These are phyloP conservation scores for Aureobasidium sp. DNA, from an alignment of 2,329 filamentous ascomycete species.

Conservation along the genomic window DNA sequence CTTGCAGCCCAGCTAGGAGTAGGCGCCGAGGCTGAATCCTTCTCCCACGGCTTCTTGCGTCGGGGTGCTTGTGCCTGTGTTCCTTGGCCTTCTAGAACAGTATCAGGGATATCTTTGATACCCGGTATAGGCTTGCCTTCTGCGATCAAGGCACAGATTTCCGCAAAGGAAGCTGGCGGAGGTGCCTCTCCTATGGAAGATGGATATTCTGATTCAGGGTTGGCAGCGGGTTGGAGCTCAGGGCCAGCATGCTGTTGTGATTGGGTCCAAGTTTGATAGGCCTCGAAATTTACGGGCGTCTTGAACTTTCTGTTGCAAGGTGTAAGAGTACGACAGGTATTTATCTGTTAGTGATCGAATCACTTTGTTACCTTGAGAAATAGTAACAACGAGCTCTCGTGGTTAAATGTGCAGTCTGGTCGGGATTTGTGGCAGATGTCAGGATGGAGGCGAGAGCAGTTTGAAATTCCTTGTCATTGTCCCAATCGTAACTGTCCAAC, in stretches of 20 bases:
- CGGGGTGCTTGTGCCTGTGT: slow-evolving; percentile 46
- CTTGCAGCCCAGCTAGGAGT: slow-evolving; percentile 13
- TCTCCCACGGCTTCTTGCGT: slow-evolving; percentile 76
- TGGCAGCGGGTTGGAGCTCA: neutral
- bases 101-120: slow-evolving; percentile 79
- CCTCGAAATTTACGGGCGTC: slow-evolving; percentile 54
- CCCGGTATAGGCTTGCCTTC: slow-evolving; percentile 77
- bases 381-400: slow-evolving; percentile 65
- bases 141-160: slow-evolving; percentile 79
- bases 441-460: slow-evolving; percentile 60
- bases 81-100: slow-evolving; percentile 64
- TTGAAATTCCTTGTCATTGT: slow-evolving; percentile 61
- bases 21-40: slow-evolving; percentile 30
- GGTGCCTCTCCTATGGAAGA: slow-evolving; percentile 45
- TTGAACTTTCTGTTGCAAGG: slow-evolving; percentile 33
- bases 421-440: slow-evolving; percentile 48
- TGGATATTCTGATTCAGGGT: slow-evolving; percentile 12
- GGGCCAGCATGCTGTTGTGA: slow-evolving; percentile 2
- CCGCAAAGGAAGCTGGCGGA: slow-evolving; percentile 76
- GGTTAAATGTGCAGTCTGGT: slow-evolving; percentile 51
- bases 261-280: slow-evolving; percentile 59
- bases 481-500: slow-evolving; percentile 62
- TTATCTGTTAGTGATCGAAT: no score
- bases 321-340: no score
- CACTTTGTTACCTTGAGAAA: slow-evolving; percentile 42